Base-by-base conservation (phyloP, 2,329 filamentous ascomycete species). In the Chaetomiaceae sp. region DNA sequence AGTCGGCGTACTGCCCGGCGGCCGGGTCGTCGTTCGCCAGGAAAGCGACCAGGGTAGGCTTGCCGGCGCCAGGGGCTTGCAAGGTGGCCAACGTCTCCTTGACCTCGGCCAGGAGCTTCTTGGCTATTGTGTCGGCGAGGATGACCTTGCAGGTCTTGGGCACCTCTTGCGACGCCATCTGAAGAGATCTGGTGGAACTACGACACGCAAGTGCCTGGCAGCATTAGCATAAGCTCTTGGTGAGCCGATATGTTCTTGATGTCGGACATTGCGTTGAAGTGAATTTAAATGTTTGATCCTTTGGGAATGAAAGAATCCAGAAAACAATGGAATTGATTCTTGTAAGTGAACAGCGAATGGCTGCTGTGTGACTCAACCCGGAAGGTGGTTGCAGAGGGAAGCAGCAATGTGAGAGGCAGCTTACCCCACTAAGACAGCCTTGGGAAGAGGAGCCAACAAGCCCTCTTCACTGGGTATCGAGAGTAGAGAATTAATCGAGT, bases 1-100 rank as follows among this genome's bases (percentile, higher is more conserved):
- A 96, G 71, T 96, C 89, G 51, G 94, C 94, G 69, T 99, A 97
- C 76, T 95, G 90, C 64, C 88, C 78, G 29, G 92, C 92, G 36
- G 91, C 89, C 27, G 91, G 90, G 72, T 99, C 94, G 61, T 82
- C 81, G 72, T 96, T 97, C 62, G 92, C 91, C 53, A 99, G 78
- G 72, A 96, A 96, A 55, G 92, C 94, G 40, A 92, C 88, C 49
- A 99, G 80, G 57, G 88, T 85, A 31, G 94, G 91, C 68, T 84
- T 75, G 38, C 67, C 63, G 54, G 71, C 71, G 56, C 68, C 68
- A 31, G 70, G 75, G 61, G 81, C 83, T 65, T 85, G 79, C 44
- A 95, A 76, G 60, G 84, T 85, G 65, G 82, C 80, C 56, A 96
- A 76, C 6, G 87, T 88, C 55, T 88, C 81, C 61, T 83, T 79